Percentiles rank a stretch among this genome's conserved stretches.
Conservation (phyloP, 2,329 filamentous ascomycete genomes). For the Zasmidium citrigriseum region DNA sequence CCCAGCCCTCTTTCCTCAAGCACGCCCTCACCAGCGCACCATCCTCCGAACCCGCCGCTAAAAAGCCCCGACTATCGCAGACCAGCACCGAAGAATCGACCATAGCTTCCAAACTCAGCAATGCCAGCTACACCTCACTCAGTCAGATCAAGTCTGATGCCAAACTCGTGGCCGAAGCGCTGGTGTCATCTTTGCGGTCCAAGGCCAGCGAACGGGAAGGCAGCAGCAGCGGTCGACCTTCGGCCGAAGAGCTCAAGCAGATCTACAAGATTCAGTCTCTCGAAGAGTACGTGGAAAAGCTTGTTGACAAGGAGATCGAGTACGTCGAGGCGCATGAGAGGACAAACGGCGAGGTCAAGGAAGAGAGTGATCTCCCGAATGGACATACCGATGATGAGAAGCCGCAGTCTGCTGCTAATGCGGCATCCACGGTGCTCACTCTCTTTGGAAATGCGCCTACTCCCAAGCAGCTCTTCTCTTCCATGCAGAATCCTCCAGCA, state of each 20-base stretch:
- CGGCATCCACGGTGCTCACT: constrained; percentile 67
- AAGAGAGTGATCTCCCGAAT: constrained; percentile 16
- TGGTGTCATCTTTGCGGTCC: constrained; percentile 37
- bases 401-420: constrained; percentile 1
- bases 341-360: constrained; percentile 15
- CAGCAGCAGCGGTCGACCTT: constrained; percentile 26
- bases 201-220: constrained; percentile 28
- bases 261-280: constrained; percentile 35
- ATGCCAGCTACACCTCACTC: constrained; percentile 43
- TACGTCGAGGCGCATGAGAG: constrained; percentile 12
- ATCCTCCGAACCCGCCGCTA: constrained; percentile 44
- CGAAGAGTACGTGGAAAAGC: constrained; percentile 28
- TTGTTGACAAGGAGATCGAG: constrained; percentile 31
- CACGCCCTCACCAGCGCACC: constrained; percentile 34
- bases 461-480: constrained; percentile 81
- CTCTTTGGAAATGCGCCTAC: constrained; percentile 74
- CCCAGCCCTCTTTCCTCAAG: constrained; percentile 48
- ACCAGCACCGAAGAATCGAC: constrained; percentile 31
- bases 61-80: constrained; percentile 47
- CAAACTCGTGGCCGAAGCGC: constrained; percentile 39
- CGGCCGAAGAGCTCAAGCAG: constrained; percentile 40
- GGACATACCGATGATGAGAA: constrained; percentile 8
- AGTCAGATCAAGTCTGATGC: constrained; percentile 47
- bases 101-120: constrained; percentile 42
- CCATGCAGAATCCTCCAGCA: constrained; percentile 57